phyloP scores from a whole-genome alignment of 495 filamentous ascomycete species.

The Barbatosphaeria neglecta region DNA sequence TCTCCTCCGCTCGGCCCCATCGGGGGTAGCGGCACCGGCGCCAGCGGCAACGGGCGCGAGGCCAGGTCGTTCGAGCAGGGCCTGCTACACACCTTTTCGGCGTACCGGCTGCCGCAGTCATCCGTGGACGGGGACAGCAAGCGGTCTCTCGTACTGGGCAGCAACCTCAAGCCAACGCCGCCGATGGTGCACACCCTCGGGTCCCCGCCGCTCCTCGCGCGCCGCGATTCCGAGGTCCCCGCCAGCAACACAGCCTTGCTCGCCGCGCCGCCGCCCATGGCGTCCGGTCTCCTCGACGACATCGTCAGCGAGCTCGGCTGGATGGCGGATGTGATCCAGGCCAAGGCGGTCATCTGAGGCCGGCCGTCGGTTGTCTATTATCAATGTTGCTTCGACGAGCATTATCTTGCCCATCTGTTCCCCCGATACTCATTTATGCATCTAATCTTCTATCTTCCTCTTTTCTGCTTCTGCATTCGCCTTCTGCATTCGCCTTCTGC shows the following conservation, averaged over 20 bases:
- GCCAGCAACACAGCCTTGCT: slow-evolving; percentile 15
- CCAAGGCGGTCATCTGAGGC: slow-evolving; percentile 1
- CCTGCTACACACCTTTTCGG: slow-evolving; percentile 20
- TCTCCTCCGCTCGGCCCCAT: slow-evolving; percentile 4
- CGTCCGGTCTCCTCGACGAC: slow-evolving; percentile 28
- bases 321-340: slow-evolving; percentile 30
- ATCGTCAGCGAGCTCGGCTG: slow-evolving; percentile 32
- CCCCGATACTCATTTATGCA: no score
- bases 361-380: no score
- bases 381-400: no score
- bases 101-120: slow-evolving; percentile 28
- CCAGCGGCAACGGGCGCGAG: slow-evolving; percentile 1
- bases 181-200: slow-evolving; percentile 9
- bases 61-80: slow-evolving; percentile 1
- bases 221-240: slow-evolving; percentile 13
- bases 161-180: slow-evolving; percentile 1
- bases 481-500: no score
- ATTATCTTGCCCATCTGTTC: no score
- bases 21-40: not conserved
- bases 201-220: slow-evolving; percentile 15
- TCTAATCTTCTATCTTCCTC: no score
- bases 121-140: slow-evolving; percentile 11
- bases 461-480: no score
- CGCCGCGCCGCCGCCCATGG: slow-evolving; percentile 11
- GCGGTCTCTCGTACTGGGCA: no score